Conservation (phyloP, 2,329 filamentous ascomycete genomes). For the Nemania sp. region DNA sequence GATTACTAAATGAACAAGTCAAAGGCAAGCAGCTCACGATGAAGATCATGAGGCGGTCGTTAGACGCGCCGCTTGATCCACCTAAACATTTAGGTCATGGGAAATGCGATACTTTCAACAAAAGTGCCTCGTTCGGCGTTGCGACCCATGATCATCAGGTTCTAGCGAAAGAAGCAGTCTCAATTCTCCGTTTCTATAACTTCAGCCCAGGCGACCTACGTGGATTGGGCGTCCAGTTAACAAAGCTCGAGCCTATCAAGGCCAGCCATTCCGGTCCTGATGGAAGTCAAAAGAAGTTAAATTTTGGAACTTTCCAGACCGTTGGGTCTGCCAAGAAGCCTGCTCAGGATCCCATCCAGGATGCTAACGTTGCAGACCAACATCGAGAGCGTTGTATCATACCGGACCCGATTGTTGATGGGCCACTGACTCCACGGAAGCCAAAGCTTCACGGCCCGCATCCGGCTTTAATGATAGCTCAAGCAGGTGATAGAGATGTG, state of each 20-base stretch:
- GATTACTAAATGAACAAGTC: slow-evolving; percentile 80
- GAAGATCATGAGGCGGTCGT: slow-evolving; percentile 89
- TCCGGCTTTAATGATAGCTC: slow-evolving; percentile 57
- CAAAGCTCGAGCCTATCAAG: slow-evolving; percentile 84
- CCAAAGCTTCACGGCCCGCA: slow-evolving; percentile 51
- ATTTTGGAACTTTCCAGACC: slow-evolving; percentile 64
- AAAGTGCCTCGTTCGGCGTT: slow-evolving; percentile 80
- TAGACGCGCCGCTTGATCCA: slow-evolving; percentile 87
- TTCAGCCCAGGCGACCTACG: slow-evolving; percentile 92
- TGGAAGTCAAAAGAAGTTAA: slow-evolving; percentile 78
- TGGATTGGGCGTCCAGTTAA: slow-evolving; percentile 90
- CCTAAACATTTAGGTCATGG: slow-evolving; percentile 94
- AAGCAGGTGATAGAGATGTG: slow-evolving; percentile 54
- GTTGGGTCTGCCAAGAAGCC: slow-evolving; percentile 47
- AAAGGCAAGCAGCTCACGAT: slow-evolving; percentile 88
- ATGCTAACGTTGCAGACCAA: slow-evolving; percentile 44
- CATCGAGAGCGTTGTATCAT: slow-evolving; percentile 43
- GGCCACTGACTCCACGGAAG: slow-evolving; percentile 58
- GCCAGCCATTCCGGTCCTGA: slow-evolving; percentile 58
- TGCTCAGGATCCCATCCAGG: slow-evolving; percentile 53
- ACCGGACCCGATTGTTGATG: slow-evolving; percentile 60
- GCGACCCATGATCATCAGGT: slow-evolving; percentile 75
- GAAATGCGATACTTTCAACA: slow-evolving; percentile 93
- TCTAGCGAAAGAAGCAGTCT: slow-evolving; percentile 82
- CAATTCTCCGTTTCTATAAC: slow-evolving; percentile 77